Base-by-base conservation (phyloP, 1,284 basidiomycete species). In the Ustilago trichophora region DNA sequence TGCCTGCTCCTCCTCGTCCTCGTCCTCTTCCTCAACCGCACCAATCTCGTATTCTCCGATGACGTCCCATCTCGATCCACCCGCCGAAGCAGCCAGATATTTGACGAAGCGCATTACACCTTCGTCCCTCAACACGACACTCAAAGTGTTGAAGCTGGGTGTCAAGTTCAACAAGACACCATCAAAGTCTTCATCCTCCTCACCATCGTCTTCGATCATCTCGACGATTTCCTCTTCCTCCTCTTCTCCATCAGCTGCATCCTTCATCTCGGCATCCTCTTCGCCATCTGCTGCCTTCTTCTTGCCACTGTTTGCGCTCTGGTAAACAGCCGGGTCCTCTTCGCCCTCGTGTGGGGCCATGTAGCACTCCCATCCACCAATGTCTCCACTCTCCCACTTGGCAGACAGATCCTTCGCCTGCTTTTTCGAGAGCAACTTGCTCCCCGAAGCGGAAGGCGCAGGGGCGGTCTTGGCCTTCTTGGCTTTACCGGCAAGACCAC, bases 321-420 rank as follows among this genome's bases (percentile, higher is more conserved):
- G 90, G 82, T 96, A 97, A n/a, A 96, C 90, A 3, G 93, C 92
- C 5, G 94, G 94, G 31, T 77, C 77, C 22, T 76, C 73, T 71
- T 94, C 92, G 69, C 91, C 91, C 78, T 91, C 92, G 70, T 93
- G 90, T 62, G 93, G 92, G 3, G 93, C 90, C 88, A 96, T 92
- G 82, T 96, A 97, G 81, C 92, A 95, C 85, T 96, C 93, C 93
- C 93, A 96, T 19, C 93, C 93, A 51, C 93, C 93, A 86, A 91
- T 91, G 66, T 91, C 88, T 15, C 90, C 89, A 29, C 85, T 85
- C 75, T 87, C 85, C 91, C 91, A 93, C 19, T 82, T 55, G 73
- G 77, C 59, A 79, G 82, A 41, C 36, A 75, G 49, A 21, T 75
- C 76, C 35, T 73, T 78, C 15, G 70, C 65, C 16, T 75, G 50